Evolutionary conservation across 495 filamentous ascomycete species (phyloP).

Genomic region (Ramalina peruviana): DNA sequence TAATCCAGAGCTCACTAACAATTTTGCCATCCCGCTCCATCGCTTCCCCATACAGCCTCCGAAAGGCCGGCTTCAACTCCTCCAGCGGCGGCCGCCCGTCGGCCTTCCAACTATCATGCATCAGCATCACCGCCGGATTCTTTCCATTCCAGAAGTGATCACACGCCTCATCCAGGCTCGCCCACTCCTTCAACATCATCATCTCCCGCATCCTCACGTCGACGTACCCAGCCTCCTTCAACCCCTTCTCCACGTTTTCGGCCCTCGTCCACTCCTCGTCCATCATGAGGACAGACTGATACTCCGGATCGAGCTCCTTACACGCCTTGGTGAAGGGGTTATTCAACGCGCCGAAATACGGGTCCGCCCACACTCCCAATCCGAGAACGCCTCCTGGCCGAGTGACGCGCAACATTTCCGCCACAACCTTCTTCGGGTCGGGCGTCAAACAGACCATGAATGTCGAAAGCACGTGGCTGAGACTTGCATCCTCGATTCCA

Average conservation of each 20-base stretch:
- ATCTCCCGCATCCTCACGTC: conserved; percentile 1
- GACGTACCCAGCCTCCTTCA: background rate
- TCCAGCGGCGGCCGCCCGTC: background rate
- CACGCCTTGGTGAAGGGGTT: conserved; percentile 3
- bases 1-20: background rate
- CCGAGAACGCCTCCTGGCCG: background rate
- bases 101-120: background rate
- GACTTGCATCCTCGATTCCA: background rate
- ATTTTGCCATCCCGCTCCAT: background rate
- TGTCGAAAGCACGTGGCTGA: conserved; percentile 1
- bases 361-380: conserved; percentile 1
- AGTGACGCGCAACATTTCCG: conserved; percentile 6
- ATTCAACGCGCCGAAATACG: background rate
- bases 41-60: background rate
- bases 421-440: background rate
- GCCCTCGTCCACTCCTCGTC: conserved; percentile 1
- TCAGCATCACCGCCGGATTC: background rate
- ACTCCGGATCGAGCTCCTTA: background rate
- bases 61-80: background rate
- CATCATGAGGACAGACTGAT: background rate
- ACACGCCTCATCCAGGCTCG: background rate
- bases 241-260: background rate
- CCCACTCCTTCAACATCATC: background rate
- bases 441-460: conserved; percentile 9
- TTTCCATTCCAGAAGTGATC: background rate